Percentiles rank a stretch among this genome's conserved stretches.
phyloP scores from a whole-genome alignment of 208 protist species.

The Angomonas ambiguus region DNA sequence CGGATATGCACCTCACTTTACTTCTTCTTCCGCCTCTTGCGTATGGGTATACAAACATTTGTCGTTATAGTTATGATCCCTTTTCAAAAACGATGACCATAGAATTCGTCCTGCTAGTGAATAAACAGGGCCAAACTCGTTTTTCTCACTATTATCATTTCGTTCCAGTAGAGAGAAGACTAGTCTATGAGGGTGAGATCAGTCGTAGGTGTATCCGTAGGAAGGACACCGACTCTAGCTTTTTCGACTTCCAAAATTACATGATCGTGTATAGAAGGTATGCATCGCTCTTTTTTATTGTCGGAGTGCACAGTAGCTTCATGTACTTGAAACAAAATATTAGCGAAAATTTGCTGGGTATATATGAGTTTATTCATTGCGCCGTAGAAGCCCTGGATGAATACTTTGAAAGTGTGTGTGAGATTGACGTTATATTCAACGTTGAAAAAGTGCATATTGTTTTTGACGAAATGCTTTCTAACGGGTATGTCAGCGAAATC shows the following conservation, averaged over 20 bases:
- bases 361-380: constrained; percentile 90
- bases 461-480: constrained; percentile 94
- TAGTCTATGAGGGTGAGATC: constrained; percentile 89
- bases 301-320: constrained; percentile 73
- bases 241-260: constrained; percentile 92
- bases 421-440: constrained; percentile 99
- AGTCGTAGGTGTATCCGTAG: constrained; percentile 93
- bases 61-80: background rate
- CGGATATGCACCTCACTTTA: constrained; percentile 5
- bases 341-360: constrained; percentile 94
- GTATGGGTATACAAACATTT: too few species aligned
- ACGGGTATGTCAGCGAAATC: constrained; percentile 87
- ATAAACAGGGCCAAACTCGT: constrained; percentile 96
- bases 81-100: constrained; percentile 51
- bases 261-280: constrained; percentile 95
- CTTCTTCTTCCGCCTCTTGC: constrained; percentile 14
- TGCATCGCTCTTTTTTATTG: constrained; percentile 94
- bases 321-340: background rate
- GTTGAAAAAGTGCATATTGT: constrained; percentile 98
- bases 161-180: constrained; percentile 71
- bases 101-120: constrained; percentile 95
- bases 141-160: constrained; percentile 89
- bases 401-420: constrained; percentile 91
- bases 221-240: constrained; percentile 87
- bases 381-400: constrained; percentile 66